Conservation (phyloP, 345 rosid species). For the Carallia brachiata region DNA sequence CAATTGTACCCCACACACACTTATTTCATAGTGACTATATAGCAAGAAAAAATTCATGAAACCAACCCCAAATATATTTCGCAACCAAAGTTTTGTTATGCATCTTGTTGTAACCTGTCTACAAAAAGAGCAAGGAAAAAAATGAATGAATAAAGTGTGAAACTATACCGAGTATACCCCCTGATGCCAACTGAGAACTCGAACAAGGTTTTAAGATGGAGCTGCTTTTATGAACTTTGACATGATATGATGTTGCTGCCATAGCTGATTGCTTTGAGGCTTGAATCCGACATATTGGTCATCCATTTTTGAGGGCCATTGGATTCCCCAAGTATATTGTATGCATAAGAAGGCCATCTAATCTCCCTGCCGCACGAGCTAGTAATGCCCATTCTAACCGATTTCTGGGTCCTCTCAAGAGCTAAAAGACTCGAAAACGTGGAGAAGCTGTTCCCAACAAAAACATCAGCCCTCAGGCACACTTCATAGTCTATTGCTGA, state of each 20-base stretch:
- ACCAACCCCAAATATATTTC: too few relatives aligned
- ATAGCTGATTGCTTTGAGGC: conserved; percentile 77
- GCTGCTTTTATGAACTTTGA: too few relatives aligned
- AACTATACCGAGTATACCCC: too few relatives aligned
- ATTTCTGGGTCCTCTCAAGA: conserved; percentile 86
- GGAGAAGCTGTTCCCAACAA: conserved; percentile 93
- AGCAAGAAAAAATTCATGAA: too few relatives aligned
- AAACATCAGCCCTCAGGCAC: conserved; percentile 76
- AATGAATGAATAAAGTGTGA: too few relatives aligned
- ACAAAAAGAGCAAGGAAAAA: too few relatives aligned
- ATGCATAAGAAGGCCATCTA: conserved; percentile 87
- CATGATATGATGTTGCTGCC: conserved; percentile 66
- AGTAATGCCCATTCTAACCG: conserved; percentile 52
- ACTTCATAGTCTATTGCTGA: conserved; percentile 98
- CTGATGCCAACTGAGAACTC: background rate
- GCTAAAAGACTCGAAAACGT: conserved; percentile 91
- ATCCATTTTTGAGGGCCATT: conserved; percentile 73
- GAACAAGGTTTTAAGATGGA: background rate
- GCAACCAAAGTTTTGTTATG: too few relatives aligned
- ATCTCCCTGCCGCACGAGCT: conserved; percentile 49
- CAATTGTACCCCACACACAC: too few relatives aligned
- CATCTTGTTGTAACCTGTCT: too few relatives aligned
- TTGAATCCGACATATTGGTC: conserved; percentile 79
- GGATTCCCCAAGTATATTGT: conserved; percentile 65
- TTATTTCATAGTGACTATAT: too few relatives aligned